phyloP scores from a whole-genome alignment of 768 basidiomycete species.

The Boletus patriciae region DNA sequence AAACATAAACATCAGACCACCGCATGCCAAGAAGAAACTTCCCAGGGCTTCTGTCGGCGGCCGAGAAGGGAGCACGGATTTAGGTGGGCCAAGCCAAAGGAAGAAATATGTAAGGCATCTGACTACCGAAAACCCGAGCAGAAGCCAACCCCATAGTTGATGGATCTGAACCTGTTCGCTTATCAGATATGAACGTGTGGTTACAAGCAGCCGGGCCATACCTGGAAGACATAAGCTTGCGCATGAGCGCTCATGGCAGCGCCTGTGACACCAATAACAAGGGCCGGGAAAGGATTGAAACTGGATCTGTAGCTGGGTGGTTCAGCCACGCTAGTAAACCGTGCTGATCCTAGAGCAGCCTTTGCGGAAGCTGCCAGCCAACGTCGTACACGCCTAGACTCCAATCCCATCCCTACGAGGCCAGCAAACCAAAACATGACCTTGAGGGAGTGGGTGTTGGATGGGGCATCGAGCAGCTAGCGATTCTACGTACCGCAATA shows the following conservation, averaged over 20 bases:
- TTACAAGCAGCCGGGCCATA: slow-evolving; percentile 18
- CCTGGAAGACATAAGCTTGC: slow-evolving; percentile 90
- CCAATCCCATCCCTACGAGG: slow-evolving; percentile 83
- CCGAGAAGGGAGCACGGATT: slow-evolving; percentile 82
- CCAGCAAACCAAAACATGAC: slow-evolving; percentile 97
- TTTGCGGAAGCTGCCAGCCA: slow-evolving; percentile 68
- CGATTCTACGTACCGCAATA: slow-evolving; percentile 66
- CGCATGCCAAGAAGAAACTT: slow-evolving; percentile 82
- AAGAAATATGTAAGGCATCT: slow-evolving; percentile 93
- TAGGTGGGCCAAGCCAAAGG: slow-evolving; percentile 84
- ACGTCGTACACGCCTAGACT: slow-evolving; percentile 68
- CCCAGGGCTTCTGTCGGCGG: slow-evolving; percentile 93
- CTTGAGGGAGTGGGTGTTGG: slow-evolving; percentile 30
- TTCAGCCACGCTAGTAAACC: slow-evolving; percentile 47
- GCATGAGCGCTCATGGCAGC: slow-evolving; percentile 91
- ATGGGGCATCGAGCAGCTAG: neutral
- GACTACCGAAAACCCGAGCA: slow-evolving; percentile 74
- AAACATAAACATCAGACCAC: slow-evolving; percentile 87
- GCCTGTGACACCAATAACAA: slow-evolving; percentile 92
- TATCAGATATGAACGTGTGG: slow-evolving; percentile 4
- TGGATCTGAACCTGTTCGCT: slow-evolving; percentile 77
- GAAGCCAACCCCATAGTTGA: slow-evolving; percentile 84
- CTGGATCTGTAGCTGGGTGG: slow-evolving; percentile 72
- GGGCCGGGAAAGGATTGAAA: slow-evolving; percentile 91
- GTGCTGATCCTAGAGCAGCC: slow-evolving; percentile 32